Evolutionary conservation across 495 filamentous ascomycete genomes (phyloP), one percentile per base, ranked within the genome.

Genomic region (Penicillium bovifimosum): DNA sequence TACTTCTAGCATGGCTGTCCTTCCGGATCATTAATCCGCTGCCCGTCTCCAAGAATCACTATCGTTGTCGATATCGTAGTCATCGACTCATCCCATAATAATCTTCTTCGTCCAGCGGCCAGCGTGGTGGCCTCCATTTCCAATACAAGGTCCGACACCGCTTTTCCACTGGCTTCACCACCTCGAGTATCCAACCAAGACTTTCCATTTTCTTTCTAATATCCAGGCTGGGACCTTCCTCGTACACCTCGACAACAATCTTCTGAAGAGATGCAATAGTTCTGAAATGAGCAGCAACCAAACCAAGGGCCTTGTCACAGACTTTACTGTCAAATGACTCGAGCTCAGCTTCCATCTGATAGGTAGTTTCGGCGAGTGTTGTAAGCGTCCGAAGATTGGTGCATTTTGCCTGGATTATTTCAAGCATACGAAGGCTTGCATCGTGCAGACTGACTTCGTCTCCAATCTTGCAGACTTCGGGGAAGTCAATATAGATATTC

Each of bases 61-160:
- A 20, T 48, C 44, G 48, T 54, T 54, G 35, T 54, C 52, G 18
- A 54, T 47, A 31, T 54, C 52, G 9, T 54, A 54, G 41, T 54
- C 52, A 47, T 49, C 52, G 36, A n/a, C n/a, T n/a, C n/a, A n/a
- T n/a, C n/a, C 27, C 14, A 28, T 55, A 43, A 28, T 49, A 18
- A 36, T 50, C 45, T 29, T 41, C 47, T 38, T n/a, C 20, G 38
- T 36, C n/a, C 18, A n/a, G 31, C 50, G 2, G 9, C 16, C 8
- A 9, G 3, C 10, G 0, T 20, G 18, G 9, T n/a, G 20, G 1
- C n/a, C n/a, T n/a, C n/a, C n/a, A n/a, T n/a, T n/a, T n/a, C n/a
- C n/a, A n/a, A n/a, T n/a, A n/a, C n/a, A n/a, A n/a, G n/a, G 17
- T 40, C 11, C 50, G 41, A 39, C 24, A 45, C 33, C 41, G 20